These are phyloP conservation scores for Pestalotiopsis sp. DNA, from an alignment of 2,329 filamentous ascomycete genomes.

Conservation along the genomic window DNA sequence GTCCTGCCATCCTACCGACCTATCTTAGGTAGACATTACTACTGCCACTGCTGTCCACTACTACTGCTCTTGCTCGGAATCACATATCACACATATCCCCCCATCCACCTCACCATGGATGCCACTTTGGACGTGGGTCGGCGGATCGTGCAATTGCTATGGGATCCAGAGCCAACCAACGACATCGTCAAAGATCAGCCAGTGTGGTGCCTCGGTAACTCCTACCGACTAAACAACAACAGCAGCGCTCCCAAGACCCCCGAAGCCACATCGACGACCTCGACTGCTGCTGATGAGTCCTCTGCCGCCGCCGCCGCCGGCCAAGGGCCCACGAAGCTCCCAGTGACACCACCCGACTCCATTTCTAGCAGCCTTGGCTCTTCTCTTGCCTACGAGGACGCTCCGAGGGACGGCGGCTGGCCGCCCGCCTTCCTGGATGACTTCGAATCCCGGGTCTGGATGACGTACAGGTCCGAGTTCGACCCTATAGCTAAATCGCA, in stretches of 20 bases:
- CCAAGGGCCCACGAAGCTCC: slow-evolving; percentile 30
- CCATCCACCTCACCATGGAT: slow-evolving; percentile 26
- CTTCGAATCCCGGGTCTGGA: slow-evolving; percentile 92
- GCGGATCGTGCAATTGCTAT: slow-evolving; percentile 86
- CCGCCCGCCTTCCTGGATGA: slow-evolving; percentile 85
- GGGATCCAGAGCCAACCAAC: slow-evolving; percentile 87
- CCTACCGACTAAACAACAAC: slow-evolving; percentile 47
- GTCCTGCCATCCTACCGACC: not conserved
- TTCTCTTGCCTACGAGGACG: slow-evolving; percentile 52
- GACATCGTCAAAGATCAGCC: slow-evolving; percentile 67
- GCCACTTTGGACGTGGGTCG: slow-evolving; percentile 72
- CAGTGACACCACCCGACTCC: slow-evolving; percentile 52
- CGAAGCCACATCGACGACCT: slow-evolving; percentile 4
- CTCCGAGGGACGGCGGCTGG: slow-evolving; percentile 65
- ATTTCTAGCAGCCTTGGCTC: slow-evolving; percentile 55
- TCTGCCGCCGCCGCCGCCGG: not conserved
- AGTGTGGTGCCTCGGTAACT: slow-evolving; percentile 79
- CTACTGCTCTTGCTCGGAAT: not conserved
- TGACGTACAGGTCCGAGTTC: slow-evolving; percentile 93
- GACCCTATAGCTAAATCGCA: slow-evolving; percentile 77
- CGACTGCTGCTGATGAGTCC: not conserved
- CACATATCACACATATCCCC: not conserved
- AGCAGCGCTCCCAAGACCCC: slow-evolving; percentile 15
- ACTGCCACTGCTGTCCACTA: not conserved
- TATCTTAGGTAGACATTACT: not conserved